Conservation (phyloP, 176 grass and related monocot species). For the Tuctoria greenei region DNA sequence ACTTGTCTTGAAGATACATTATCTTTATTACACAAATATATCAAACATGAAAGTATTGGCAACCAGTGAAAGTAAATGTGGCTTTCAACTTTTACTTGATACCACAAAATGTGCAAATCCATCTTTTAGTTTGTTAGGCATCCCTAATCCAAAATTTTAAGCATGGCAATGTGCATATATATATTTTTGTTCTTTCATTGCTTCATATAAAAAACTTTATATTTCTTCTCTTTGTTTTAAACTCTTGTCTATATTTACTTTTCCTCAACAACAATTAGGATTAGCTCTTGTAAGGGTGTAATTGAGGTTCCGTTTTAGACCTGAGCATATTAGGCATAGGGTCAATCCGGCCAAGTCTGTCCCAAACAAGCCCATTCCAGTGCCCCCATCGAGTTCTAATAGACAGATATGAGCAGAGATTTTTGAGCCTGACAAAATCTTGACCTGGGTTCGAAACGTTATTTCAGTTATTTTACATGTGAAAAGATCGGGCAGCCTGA, state of each 20-base stretch:
- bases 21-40: constrained; percentile 6
- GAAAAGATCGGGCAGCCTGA: too few relatives aligned
- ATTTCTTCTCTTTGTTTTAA: not conserved
- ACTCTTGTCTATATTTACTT: too few relatives aligned
- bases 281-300: not conserved
- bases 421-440: too few relatives aligned
- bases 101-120: not conserved
- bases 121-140: constrained; percentile 1
- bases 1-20: constrained; percentile 10
- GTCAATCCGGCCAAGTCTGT: too few relatives aligned
- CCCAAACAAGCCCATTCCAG: too few relatives aligned
- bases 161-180: not conserved
- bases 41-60: not conserved
- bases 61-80: not conserved
- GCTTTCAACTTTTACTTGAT: not conserved
- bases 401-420: too few relatives aligned
- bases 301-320: not conserved
- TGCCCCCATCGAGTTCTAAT: too few relatives aligned
- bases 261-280: not conserved
- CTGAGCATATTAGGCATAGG: too few relatives aligned
- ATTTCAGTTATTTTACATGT: too few relatives aligned
- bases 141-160: not conserved
- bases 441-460: too few relatives aligned
- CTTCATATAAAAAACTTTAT: not conserved
- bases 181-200: not conserved